Conservation (phyloP, 2,329 filamentous ascomycete species). For the Cladosporium sp. region DNA sequence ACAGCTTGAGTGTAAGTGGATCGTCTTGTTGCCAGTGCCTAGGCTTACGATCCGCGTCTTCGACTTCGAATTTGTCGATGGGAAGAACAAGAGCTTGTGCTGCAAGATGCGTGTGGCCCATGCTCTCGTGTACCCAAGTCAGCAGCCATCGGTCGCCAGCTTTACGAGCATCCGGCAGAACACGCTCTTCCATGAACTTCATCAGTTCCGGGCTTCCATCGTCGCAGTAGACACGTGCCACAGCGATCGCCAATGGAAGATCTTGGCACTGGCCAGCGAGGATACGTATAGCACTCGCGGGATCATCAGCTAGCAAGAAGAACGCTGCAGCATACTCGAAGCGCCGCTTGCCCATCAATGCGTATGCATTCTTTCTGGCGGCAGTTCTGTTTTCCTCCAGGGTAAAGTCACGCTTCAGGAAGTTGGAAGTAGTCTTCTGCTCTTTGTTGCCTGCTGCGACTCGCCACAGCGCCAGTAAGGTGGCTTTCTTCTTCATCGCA, state of each 20-base stretch:
- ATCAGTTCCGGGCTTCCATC: slow-evolving; percentile 74
- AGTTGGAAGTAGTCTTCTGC: slow-evolving; percentile 73
- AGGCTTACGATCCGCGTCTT: slow-evolving; percentile 4
- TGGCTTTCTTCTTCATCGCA: slow-evolving; percentile 81
- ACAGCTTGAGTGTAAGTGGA: slow-evolving; percentile 82
- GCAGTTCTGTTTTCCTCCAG: slow-evolving; percentile 84
- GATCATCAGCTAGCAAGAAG: slow-evolving; percentile 83
- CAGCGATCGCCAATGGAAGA: slow-evolving; percentile 82
- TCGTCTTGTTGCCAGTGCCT: slow-evolving; percentile 72
- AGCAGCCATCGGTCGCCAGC: slow-evolving; percentile 91
- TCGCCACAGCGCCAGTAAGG: slow-evolving; percentile 88
- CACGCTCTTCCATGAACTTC: slow-evolving; percentile 74
- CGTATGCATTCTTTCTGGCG: slow-evolving; percentile 94
- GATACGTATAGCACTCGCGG: slow-evolving; percentile 82
- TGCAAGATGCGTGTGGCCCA: slow-evolving; percentile 77
- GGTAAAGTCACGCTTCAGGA: slow-evolving; percentile 88
- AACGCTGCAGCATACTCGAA: slow-evolving; percentile 96
- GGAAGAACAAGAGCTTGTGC: slow-evolving; percentile 73
- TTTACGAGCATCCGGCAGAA: slow-evolving; percentile 73
- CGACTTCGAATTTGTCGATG: slow-evolving; percentile 65
- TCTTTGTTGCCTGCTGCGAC: slow-evolving; percentile 90
- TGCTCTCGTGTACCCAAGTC: slow-evolving; percentile 94
- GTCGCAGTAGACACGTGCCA: slow-evolving; percentile 84
- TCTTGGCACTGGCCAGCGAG: slow-evolving; percentile 86
- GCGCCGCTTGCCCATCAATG: slow-evolving; percentile 82